Evolutionary conservation across 805 yeast genomes (phyloP).

Genomic region (Wickerhamomyces rabaulensis): DNA sequence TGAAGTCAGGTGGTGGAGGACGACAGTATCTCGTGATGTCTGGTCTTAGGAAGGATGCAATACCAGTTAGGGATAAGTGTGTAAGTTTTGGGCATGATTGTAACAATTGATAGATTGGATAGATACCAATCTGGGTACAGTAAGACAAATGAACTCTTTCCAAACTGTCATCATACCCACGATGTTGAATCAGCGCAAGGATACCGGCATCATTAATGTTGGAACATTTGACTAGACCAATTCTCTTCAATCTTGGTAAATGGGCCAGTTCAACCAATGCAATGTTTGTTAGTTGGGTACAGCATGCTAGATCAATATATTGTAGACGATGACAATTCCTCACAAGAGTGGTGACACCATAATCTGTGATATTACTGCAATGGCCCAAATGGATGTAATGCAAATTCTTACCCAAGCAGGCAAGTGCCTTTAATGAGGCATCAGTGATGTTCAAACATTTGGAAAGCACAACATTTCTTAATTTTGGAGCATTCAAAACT

Average conservation of each 20-base stretch:
- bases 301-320: slow-evolving; percentile 93
- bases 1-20: slow-evolving; percentile 89
- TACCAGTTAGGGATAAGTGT: slow-evolving; percentile 89
- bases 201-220: slow-evolving; percentile 85
- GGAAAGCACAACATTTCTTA: slow-evolving; percentile 83
- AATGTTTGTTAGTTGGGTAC: slow-evolving; percentile 80
- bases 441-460: slow-evolving; percentile 88
- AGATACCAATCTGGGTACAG: slow-evolving; percentile 74
- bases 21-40: slow-evolving; percentile 87
- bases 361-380: slow-evolving; percentile 85
- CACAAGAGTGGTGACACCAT: slow-evolving; percentile 72
- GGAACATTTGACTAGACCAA: slow-evolving; percentile 88
- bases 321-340: slow-evolving; percentile 79
- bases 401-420: slow-evolving; percentile 69
- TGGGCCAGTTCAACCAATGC: slow-evolving; percentile 72
- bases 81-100: slow-evolving; percentile 82
- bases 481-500: slow-evolving; percentile 72
- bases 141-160: slow-evolving; percentile 93
- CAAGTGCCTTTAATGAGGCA: slow-evolving; percentile 63
- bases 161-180: slow-evolving; percentile 72
- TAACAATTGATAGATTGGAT: slow-evolving; percentile 70
- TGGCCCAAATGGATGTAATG: slow-evolving; percentile 94
- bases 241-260: slow-evolving; percentile 77
- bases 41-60: slow-evolving; percentile 77
- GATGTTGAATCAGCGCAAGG: slow-evolving; percentile 56